Conservation (phyloP, 208 protist species). For the Wallacemonas rigidus region DNA sequence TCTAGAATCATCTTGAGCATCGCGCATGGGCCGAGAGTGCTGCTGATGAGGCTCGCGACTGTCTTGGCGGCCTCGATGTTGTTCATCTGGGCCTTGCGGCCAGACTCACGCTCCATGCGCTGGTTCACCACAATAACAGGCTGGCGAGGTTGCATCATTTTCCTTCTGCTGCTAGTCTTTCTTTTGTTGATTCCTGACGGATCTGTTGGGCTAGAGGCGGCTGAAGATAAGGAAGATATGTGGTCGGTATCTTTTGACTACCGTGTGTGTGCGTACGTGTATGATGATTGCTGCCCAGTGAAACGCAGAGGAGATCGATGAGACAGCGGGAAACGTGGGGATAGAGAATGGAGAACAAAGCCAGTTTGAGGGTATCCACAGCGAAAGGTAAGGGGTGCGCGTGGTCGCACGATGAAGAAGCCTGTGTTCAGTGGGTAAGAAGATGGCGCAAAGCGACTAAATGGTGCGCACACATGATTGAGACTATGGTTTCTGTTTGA, state of each 20-base stretch:
- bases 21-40: conserved; percentile 98
- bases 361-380: too few species aligned
- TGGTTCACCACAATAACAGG: conserved; percentile 94
- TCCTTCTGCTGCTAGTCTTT: not conserved
- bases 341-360: not conserved
- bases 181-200: not conserved
- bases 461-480: too few species aligned
- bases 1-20: conserved; percentile 99
- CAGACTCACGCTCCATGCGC: conserved; percentile 96
- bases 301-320: not conserved
- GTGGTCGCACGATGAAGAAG: not conserved
- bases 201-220: too few species aligned
- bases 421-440: not conserved
- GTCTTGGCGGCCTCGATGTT: conserved; percentile 99
- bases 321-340: not conserved
- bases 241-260: not conserved
- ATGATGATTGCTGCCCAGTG: not conserved
- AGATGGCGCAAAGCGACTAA: too few species aligned
- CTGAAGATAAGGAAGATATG: too few species aligned
- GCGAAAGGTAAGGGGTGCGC: too few species aligned
- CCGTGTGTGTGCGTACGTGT: not conserved
- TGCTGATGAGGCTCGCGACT: conserved; percentile 99
- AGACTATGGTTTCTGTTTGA: too few species aligned
- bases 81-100: conserved; percentile 97
- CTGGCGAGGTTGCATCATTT: conserved; percentile 68